These are phyloP conservation scores for Primulina eburnea DNA, from an alignment of 257 asterid genomes.

Conservation along the genomic window DNA sequence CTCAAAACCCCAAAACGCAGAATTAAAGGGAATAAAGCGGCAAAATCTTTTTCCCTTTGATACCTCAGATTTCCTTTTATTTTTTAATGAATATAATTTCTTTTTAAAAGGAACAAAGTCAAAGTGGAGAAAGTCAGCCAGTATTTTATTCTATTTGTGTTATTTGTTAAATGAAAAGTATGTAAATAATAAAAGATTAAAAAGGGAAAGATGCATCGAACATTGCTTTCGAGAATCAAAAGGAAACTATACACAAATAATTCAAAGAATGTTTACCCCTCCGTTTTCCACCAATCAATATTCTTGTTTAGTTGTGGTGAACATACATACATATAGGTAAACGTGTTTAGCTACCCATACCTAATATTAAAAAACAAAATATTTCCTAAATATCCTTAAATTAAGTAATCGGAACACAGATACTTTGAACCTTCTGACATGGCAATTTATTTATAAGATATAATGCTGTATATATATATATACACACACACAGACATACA, in stretches of 20 bases:
- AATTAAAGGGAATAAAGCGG: slow-evolving; percentile 26
- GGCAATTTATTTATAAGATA: slow-evolving; percentile 30
- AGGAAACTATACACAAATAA: not conserved
- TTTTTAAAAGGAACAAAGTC: slow-evolving; percentile 7
- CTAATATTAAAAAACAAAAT: not conserved
- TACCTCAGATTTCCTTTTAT: slow-evolving; percentile 3
- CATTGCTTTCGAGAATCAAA: slow-evolving; percentile 17
- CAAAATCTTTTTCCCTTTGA: slow-evolving; percentile 28
- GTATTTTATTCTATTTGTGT: slow-evolving; percentile 19
- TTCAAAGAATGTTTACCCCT: too few species aligned
- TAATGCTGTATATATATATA: too few species aligned
- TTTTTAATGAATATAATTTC: too few species aligned
- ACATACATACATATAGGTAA: too few species aligned
- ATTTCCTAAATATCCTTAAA: not conserved
- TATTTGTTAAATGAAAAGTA: not conserved
- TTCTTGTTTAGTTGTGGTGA: too few species aligned
- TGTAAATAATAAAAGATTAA: not conserved
- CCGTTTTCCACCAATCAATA: too few species aligned
- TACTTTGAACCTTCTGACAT: slow-evolving; percentile 34
- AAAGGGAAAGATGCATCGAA: slow-evolving; percentile 5
- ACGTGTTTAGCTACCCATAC: too few species aligned
- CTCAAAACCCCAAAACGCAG: slow-evolving; percentile 13
- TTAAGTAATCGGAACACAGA: not conserved
- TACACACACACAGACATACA: not conserved
- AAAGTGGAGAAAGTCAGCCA: slow-evolving; percentile 37